Conservation (phyloP, 306 rosid species). For the Lagenaria siceraria region DNA sequence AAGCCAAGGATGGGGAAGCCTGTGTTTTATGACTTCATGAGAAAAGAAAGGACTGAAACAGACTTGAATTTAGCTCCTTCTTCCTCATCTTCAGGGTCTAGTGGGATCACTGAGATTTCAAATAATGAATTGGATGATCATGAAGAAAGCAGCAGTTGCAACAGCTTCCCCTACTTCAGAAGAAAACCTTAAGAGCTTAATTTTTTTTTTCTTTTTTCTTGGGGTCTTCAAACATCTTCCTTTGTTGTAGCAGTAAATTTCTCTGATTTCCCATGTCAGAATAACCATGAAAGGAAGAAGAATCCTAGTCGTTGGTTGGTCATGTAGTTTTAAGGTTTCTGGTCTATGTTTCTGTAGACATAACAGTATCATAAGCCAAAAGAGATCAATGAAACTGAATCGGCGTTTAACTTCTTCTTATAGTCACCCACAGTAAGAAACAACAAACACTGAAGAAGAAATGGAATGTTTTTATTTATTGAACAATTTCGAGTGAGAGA, state of each 20-base stretch:
- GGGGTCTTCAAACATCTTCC: not conserved
- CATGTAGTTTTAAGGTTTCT: conserved; percentile 8
- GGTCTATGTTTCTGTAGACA: conserved; percentile 8
- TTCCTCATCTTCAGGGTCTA: conserved; percentile 40
- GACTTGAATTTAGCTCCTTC: conserved; percentile 32
- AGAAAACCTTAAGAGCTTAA: conserved; percentile 20
- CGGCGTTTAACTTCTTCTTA: conserved; percentile 30
- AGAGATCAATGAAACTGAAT: conserved; percentile 9
- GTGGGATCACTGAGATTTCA: conserved; percentile 60
- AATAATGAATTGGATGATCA: conserved; percentile 42
- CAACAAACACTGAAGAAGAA: not conserved
- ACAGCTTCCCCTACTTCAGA: conserved; percentile 31
- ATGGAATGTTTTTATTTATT: not conserved
- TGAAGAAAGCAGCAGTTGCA: conserved; percentile 74
- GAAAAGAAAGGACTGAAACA: conserved; percentile 26
- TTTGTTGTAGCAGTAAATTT: not conserved
- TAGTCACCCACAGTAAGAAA: not conserved
- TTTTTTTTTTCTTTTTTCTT: not conserved
- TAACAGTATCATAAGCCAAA: not conserved
- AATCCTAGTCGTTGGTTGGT: conserved; percentile 4
- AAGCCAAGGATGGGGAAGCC: conserved; percentile 20
- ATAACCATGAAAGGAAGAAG: conserved; percentile 22
- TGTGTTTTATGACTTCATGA: conserved; percentile 78
- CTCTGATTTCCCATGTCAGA: conserved; percentile 16
- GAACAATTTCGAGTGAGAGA: too few species aligned